These are phyloP conservation scores for Licmophora abbreviata DNA, from an alignment of 108 stramenopile genomes.

Conservation along the genomic window DNA sequence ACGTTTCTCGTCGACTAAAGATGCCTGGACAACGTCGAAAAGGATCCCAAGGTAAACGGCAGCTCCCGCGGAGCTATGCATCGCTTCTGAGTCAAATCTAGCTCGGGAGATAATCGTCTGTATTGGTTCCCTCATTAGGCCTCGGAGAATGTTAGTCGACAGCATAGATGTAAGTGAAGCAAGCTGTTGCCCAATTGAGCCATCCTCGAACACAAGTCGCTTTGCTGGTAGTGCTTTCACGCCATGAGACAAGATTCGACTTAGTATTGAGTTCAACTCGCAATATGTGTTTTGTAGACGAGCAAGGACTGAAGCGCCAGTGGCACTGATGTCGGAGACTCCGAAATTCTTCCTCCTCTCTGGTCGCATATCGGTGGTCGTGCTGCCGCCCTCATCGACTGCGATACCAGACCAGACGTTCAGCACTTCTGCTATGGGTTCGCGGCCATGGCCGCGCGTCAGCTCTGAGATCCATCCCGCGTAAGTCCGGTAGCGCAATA, in stretches of 20 bases:
- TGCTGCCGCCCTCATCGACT: neutral
- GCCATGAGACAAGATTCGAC: constrained; percentile 41
- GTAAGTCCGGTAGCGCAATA: constrained; percentile 76
- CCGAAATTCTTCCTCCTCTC: constrained; percentile 54
- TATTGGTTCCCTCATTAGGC: constrained; percentile 20
- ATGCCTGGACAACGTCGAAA: constrained; percentile 44
- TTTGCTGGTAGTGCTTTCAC: constrained; percentile 31
- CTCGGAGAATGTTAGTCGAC: constrained; percentile 31
- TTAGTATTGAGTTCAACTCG: constrained; percentile 48
- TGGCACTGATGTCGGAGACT: constrained; percentile 54
- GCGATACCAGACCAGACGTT: constrained; percentile 28
- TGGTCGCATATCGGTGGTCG: neutral
- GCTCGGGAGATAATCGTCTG: neutral
- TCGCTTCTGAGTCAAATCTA: neutral
- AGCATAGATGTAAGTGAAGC: constrained; percentile 28
- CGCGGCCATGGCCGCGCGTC: constrained; percentile 83
- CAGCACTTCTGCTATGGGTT: constrained; percentile 90
- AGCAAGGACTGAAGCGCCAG: constrained; percentile 60
- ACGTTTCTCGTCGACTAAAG: constrained; percentile 68
- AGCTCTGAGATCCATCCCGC: constrained; percentile 92
- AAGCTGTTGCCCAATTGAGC: constrained; percentile 34
- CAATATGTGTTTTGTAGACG: constrained; percentile 49
- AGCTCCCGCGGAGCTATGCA: neutral
- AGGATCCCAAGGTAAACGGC: constrained; percentile 68
- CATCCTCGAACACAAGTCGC: constrained; percentile 26